Evolutionary conservation across 768 basidiomycete species (phyloP).

Genomic region (Lactifluus volemus): DNA sequence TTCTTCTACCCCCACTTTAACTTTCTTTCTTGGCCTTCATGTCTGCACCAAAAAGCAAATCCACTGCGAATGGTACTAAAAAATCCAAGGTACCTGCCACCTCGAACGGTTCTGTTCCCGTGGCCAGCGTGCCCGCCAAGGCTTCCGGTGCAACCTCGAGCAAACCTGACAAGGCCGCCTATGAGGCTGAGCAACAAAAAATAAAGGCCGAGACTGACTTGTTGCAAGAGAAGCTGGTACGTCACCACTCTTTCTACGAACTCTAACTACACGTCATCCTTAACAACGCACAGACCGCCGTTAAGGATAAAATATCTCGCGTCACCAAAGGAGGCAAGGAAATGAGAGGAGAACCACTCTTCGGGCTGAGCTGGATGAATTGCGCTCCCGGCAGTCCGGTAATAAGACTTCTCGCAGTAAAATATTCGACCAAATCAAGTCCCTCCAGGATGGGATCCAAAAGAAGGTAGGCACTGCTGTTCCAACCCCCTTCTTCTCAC

Average conservation of each 20-base stretch:
- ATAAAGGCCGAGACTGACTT: slow-evolving; percentile 79
- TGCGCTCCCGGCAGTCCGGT: slow-evolving; percentile 71
- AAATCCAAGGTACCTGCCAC: slow-evolving; percentile 24
- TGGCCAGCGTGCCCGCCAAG: slow-evolving; percentile 15
- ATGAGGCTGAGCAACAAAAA: slow-evolving; percentile 77
- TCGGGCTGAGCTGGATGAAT: slow-evolving; percentile 68
- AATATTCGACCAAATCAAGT: slow-evolving; percentile 69
- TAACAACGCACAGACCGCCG: slow-evolving; percentile 40
- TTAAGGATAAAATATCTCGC: slow-evolving; percentile 68
- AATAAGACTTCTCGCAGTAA: slow-evolving; percentile 65
- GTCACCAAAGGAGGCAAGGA: slow-evolving; percentile 51
- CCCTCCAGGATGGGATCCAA: slow-evolving; percentile 64
- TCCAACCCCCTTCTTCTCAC: background rate
- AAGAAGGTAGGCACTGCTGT: slow-evolving; percentile 54
- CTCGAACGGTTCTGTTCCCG: slow-evolving; percentile 36
- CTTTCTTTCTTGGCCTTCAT: slow-evolving; percentile 14
- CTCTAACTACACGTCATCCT: slow-evolving; percentile 17
- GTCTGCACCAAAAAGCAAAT: slow-evolving; percentile 47
- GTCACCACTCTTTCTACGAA: slow-evolving; percentile 25
- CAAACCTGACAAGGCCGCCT: slow-evolving; percentile 79
- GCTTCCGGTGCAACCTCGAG: slow-evolving; percentile 31
- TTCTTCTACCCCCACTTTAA: slow-evolving; percentile 20
- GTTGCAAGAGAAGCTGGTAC: slow-evolving; percentile 70
- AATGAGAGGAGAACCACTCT: slow-evolving; percentile 68
- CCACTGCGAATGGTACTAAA: slow-evolving; percentile 34